Evolutionary conservation across 495 filamentous ascomycete genomes (phyloP), one percentile per base, ranked within the genome.

Genomic region (Xeromyces bisporus): DNA sequence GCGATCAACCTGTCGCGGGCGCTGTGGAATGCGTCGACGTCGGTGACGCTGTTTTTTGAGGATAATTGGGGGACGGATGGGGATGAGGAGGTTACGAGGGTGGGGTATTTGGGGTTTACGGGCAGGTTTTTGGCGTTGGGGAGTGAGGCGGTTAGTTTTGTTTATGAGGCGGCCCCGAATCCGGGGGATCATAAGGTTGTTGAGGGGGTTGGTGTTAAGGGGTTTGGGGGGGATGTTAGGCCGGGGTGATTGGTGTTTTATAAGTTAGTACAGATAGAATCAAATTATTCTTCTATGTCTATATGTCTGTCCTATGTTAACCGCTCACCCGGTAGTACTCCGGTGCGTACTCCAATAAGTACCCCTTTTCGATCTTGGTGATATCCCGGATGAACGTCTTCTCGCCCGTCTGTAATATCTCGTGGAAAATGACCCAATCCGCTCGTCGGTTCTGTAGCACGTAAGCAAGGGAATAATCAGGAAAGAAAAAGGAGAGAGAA

Each of bases 401-500:
- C 34, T 70, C 67, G 10, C 81, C 78, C 13, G 81, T 91, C 54
- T 97, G 85, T 63, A 93, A 72, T 31, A 94, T 72, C 50, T 96
- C 91, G 45, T 91, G 80, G 46, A 96, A 97, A 25, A 97, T 72
- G 7, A 97, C 86, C 89, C 89, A 97, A 41, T 96, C 87, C 11
- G 81, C 84, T 61, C 92, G 94, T 26, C 89, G 73, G 55, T 94
- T 93, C 71, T 75, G 37, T 2, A 10, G 21, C 38, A 20, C 45
- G 37, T 49, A 31, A 56, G 44, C 27, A 40, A 10, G 6, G 21
- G 36, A 15, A 6, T 12, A 10, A 24, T 15, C 1, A 36, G 16
- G 16, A 7, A 26, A 18, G n/a, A 15, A 13, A 5, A 23, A 16
- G 6, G 15, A 23, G 11, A 13, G 26, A 27, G 2, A 26, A 13